Evolutionary conservation across 2,329 filamentous ascomycete genomes (phyloP).

Genomic region (Ilyonectria mors-panacis): DNA sequence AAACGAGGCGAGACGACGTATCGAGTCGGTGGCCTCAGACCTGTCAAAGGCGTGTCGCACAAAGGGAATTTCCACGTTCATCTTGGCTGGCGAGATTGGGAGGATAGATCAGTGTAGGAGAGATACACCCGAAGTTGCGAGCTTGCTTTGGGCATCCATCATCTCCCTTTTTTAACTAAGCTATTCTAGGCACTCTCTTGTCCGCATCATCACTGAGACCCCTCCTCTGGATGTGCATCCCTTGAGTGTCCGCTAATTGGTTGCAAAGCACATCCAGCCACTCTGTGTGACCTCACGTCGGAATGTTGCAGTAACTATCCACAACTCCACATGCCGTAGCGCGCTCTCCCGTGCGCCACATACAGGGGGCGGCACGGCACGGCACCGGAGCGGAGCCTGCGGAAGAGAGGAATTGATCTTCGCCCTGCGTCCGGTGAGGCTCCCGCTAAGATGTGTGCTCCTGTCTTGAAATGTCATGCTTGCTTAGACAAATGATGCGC

Average conservation of each 20-base stretch:
- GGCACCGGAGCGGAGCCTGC: no score
- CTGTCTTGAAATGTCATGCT: no score
- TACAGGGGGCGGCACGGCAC: no score
- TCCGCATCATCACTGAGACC: not conserved
- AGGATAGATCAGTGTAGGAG: not conserved
- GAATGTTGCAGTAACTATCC: no score
- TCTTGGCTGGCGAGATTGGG: not conserved
- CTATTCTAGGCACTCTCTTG: not conserved
- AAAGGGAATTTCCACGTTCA: constrained; percentile 24
- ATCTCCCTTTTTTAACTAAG: constrained; percentile 19
- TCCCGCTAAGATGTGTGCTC: no score
- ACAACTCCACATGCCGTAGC: no score
- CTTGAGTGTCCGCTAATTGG: no score
- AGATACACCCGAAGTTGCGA: not conserved
- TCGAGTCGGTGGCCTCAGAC: constrained; percentile 31
- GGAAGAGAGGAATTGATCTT: no score
- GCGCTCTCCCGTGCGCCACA: no score
- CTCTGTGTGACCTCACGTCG: no score
- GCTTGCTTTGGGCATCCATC: not conserved
- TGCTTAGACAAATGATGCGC: no score
- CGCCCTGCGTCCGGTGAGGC: no score
- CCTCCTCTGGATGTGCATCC: not conserved
- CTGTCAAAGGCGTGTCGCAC: constrained; percentile 34
- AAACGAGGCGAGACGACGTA: constrained; percentile 23
- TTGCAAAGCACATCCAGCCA: not conserved